Evolutionary conservation across 345 rosid species (phyloP).

Genomic region (Excoecaria cochinchinensis): DNA sequence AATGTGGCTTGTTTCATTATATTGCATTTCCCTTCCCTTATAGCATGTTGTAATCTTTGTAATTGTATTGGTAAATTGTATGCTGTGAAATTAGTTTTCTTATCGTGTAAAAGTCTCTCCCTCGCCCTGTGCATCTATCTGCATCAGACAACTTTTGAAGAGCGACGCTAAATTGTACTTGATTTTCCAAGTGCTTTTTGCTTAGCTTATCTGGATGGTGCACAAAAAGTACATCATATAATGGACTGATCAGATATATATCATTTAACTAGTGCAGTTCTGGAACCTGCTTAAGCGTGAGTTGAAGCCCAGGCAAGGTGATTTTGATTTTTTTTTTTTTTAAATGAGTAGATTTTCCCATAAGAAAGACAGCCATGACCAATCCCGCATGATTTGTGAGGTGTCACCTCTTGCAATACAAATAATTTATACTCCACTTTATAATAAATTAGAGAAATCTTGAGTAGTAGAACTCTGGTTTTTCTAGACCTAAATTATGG

Average conservation of each 20-base stretch:
- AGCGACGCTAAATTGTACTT: not conserved
- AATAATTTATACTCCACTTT: not conserved
- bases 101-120: not conserved
- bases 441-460: not conserved
- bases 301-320: not conserved
- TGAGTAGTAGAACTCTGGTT: not conserved
- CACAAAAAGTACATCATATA: not conserved
- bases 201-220: not conserved
- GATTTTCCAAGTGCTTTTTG: not conserved
- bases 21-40: slow-evolving; percentile 10
- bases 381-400: slow-evolving; percentile 17
- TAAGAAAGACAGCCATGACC: not conserved
- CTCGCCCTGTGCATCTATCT: not conserved
- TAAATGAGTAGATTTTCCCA: not conserved
- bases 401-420: slow-evolving; percentile 5
- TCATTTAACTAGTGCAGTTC: not conserved
- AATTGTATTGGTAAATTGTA: slow-evolving; percentile 13
- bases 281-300: not conserved
- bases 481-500: slow-evolving; percentile 17
- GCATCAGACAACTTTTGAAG: not conserved
- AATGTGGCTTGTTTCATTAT: slow-evolving; percentile 16
- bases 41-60: slow-evolving; percentile 18
- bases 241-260: not conserved
- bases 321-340: not conserved
- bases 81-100: slow-evolving; percentile 20